Conservation (phyloP, 2,329 filamentous ascomycete species). For the Chaetomiaceae sp. region DNA sequence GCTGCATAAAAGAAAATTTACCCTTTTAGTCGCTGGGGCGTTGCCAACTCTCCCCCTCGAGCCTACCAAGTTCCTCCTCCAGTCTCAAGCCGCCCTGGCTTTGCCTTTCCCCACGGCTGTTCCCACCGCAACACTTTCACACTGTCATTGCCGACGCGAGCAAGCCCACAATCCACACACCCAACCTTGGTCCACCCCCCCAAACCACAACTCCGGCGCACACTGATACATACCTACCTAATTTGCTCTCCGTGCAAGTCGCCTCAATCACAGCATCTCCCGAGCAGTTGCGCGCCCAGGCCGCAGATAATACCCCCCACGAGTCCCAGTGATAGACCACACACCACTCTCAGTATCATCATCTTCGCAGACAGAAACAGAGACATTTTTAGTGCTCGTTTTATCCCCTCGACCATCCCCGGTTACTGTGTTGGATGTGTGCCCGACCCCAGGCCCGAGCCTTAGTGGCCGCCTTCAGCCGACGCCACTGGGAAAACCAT, state of each 20-base stretch:
- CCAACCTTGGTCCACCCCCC: no score
- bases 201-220: no score
- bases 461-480: slow-evolving; percentile 16
- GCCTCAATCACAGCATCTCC: no score
- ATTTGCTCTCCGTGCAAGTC: no score
- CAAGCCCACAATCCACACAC: no score
- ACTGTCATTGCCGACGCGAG: no score
- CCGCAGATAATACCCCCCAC: no score
- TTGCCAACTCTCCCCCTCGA: slow-evolving; percentile 22
- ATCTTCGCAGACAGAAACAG: neutral
- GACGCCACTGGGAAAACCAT: slow-evolving; percentile 19
- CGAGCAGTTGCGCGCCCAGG: no score
- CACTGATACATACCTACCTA: no score
- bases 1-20: slow-evolving; percentile 23
- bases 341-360: neutral
- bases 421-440: slow-evolving; percentile 16
- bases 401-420: neutral
- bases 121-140: no score
- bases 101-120: neutral
- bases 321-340: neutral
- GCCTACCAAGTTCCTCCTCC: slow-evolving; percentile 4
- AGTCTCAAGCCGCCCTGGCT: neutral
- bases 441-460: slow-evolving; percentile 11
- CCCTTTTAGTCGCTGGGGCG: slow-evolving; percentile 20
- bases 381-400: neutral